These are phyloP conservation scores for Pythium pyrilobum DNA, from an alignment of 352 stramenopile genomes.

Conservation along the genomic window DNA sequence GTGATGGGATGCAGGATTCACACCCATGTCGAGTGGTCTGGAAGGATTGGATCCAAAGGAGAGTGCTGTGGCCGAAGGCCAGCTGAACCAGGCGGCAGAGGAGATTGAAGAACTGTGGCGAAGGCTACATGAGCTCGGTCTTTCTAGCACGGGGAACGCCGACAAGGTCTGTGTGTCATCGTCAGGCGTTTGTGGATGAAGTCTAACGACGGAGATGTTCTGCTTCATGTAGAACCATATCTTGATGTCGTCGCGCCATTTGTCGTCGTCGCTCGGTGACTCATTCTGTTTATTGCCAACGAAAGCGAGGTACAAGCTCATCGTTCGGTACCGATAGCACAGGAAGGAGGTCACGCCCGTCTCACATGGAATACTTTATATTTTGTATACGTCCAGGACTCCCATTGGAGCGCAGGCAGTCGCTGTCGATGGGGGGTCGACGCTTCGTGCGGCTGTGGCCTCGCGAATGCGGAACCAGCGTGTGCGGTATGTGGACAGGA, in stretches of 20 bases:
- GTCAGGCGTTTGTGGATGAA: neutral
- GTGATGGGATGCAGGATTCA: conserved; percentile 9
- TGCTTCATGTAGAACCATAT: conserved; percentile 34
- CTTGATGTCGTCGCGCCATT: conserved; percentile 69
- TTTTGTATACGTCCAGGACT: conserved; percentile 20
- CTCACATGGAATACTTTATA: too few relatives aligned
- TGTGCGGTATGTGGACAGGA: conserved; percentile 40
- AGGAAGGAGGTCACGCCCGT: neutral
- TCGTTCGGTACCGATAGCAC: neutral
- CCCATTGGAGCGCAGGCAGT: conserved; percentile 52
- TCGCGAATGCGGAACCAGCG: conserved; percentile 83
- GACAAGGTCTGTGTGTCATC: conserved; percentile 42
- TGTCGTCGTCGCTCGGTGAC: conserved; percentile 78
- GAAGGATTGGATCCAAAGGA: conserved; percentile 28
- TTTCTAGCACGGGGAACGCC: conserved; percentile 41
- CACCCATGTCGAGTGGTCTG: conserved; percentile 22
- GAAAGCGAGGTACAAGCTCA: conserved; percentile 38
- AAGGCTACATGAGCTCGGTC: conserved; percentile 71
- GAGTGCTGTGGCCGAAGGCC: conserved; percentile 38
- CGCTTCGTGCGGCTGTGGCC: conserved; percentile 65
- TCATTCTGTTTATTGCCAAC: conserved; percentile 79
- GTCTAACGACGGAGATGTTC: neutral
- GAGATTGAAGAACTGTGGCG: conserved; percentile 85
- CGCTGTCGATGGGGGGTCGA: conserved; percentile 71
- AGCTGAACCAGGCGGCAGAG: conserved; percentile 59